Evolutionary conservation across 305 asterid genomes (phyloP), one percentile per base, ranked within the genome.

Genomic region (Rubia balearica): DNA sequence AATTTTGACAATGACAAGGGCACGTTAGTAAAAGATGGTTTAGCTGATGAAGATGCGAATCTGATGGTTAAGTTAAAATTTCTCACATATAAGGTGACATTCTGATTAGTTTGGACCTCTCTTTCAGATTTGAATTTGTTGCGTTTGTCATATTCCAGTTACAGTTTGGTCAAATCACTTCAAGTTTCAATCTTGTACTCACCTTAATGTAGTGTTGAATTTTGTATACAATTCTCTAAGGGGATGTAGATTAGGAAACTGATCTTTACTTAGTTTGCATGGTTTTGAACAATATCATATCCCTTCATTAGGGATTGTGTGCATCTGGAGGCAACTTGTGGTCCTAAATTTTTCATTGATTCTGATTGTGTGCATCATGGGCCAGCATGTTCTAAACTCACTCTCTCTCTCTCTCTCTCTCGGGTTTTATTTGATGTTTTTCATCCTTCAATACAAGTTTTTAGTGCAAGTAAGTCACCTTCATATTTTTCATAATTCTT

Each of bases 21-120:
- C 61, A 75, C 79, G 60, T 73, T 83, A 42, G 75, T 65, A 42
- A 83, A 75, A 70, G 81, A 82, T 75, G 86, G 86, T 74, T 83
- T 95, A 83, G 98, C 96, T 48, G 96, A 95, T 80, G 99, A 91
- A 85, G 99, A 95, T 86, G 99, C 99, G 68, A 95, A 95, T 83
- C 76, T 95, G 86, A 95, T 95, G 99, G 83, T 91, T 85, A 95
- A 95, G 87, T 80, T 95, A 88, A 95, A 95, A 76, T 91, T 95
- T 77, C 98, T 95, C 73, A 84, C 98, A 9, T 91, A 95, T 42
- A 95, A 95, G 99, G 99, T 91, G 71, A 75, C n/a, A 21, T 68
- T 6, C 57, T 38, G 33, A 43, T 40, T 24, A 64, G 17, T 38
- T 24, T 40, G 67, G 24, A 40, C 57, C 51, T 16, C 64, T 49